A percentile compares a stretch with the other conserved stretches of the same genome.
Conservation (phyloP, 352 stramenopile species). For the Globisporangium apiculatum region DNA sequence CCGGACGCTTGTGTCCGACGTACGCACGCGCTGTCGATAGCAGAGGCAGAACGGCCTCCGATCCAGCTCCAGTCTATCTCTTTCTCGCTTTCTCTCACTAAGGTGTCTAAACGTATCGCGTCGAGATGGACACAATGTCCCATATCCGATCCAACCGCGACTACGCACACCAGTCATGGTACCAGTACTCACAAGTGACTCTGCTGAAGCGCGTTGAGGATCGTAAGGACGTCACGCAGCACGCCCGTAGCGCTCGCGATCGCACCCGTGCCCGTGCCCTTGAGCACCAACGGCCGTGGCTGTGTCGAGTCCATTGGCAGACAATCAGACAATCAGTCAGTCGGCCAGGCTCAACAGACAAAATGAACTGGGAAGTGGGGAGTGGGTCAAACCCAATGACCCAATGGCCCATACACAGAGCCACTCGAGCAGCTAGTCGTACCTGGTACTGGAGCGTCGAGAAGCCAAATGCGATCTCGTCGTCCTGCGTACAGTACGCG, state of each 20-base stretch:
- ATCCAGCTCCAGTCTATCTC: neutral
- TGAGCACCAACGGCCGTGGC: conserved; percentile 57
- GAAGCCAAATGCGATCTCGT: conserved; percentile 72
- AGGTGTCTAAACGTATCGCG: no score
- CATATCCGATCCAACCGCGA: no score
- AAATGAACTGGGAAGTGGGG: no score
- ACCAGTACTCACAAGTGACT: conserved; percentile 17
- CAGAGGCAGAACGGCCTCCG: neutral
- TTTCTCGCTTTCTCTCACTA: neutral
- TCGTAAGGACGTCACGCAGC: conserved; percentile 68
- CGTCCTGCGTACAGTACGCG: conserved; percentile 48
- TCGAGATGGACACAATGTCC: no score
- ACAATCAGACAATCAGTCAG: neutral
- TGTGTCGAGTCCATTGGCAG: conserved; percentile 4
- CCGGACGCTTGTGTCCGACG: neutral
- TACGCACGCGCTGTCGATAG: neutral
- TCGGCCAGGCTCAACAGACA: no score
- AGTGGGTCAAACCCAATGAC: no score
- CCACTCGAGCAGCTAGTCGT: neutral
- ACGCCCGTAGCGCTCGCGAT: conserved; percentile 60
- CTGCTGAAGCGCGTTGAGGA: conserved; percentile 60
- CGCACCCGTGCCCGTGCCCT: conserved; percentile 56
- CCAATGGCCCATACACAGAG: no score
- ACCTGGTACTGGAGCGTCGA: conserved; percentile 62
- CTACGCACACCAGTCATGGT: no score